These are phyloP conservation scores for peach (Prunus persica) DNA, from an alignment of 306 rosid species.

Conservation along the genomic window DNA sequence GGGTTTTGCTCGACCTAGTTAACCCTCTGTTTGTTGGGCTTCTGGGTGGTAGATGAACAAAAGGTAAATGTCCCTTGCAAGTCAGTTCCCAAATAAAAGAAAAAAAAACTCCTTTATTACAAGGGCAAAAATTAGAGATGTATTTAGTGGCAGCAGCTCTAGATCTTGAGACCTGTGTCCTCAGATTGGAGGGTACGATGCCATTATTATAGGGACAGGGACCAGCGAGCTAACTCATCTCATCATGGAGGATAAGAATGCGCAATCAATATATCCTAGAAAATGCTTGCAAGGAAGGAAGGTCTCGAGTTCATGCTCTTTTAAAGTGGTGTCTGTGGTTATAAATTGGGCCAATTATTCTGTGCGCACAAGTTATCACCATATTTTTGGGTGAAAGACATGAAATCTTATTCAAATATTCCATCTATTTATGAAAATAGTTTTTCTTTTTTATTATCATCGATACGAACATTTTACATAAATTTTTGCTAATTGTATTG, in stretches of 20 bases:
- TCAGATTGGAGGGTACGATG: constrained; percentile 6
- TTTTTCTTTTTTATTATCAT: too few relatives aligned
- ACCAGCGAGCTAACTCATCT: background rate
- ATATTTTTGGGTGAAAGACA: too few relatives aligned
- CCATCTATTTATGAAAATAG: too few relatives aligned
- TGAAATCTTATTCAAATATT: too few relatives aligned
- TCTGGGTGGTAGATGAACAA: background rate
- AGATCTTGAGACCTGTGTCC: background rate
- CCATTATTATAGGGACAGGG: background rate
- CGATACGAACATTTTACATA: too few relatives aligned
- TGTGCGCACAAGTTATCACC: too few relatives aligned
- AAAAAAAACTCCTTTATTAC: background rate
- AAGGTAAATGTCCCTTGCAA: background rate
- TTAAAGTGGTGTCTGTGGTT: too few relatives aligned
- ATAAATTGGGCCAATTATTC: too few relatives aligned
- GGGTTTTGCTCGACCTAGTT: too few relatives aligned
- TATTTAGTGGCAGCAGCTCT: background rate
- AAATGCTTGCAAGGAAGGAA: background rate
- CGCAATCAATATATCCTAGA: constrained; percentile 9
- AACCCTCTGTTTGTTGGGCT: too few relatives aligned
- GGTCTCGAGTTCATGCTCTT: background rate
- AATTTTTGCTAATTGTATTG: too few relatives aligned
- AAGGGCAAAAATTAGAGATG: background rate
- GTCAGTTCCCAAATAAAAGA: too few relatives aligned
- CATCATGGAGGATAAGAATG: constrained; percentile 5